Evolutionary conservation across 2,329 filamentous ascomycete genomes (phyloP), one percentile per base, ranked within the genome.

Genomic region (Lanzia echinophila): DNA sequence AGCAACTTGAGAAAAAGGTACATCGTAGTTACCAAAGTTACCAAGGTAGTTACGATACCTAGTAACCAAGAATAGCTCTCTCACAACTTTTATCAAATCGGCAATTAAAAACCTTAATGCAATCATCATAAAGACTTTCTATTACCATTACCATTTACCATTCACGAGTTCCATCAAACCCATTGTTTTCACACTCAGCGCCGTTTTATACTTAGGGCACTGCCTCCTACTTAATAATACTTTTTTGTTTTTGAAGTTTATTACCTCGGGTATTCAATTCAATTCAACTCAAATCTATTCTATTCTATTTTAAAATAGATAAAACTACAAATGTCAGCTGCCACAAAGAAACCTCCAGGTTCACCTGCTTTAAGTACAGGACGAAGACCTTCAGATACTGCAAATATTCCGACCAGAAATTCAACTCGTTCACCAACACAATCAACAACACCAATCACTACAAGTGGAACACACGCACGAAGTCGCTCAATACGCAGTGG

Each of bases 401-500:
- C 62, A 50, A 58, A 13, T 38, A 31, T 20, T 17, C 36, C 45
- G n/a, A 13, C 45, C 13, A 33, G 64, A 58, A 55, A 50, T 41
- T 53, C 62, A 46, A 42, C 57, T 31, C 64, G 64, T 51, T 63
- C 64, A 15, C 62, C 65, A 34, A 58, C 65, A 31, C 58, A 66
- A 50, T 52, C 64, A 17, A 48, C 64, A 36, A 45, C 63, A 39
- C 42, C 65, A 11, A 42, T 60, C 36, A 57, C 60, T 28, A 22
- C 61, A 47, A 67, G 65, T 58, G 63, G 62, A 47, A 22, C 52
- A 33, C 55, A 77, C n/a, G 73, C 76, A 52, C 79, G 85, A 57
- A 83, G 79, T 45, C 80, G 84, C 58, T 89, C 88, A 13, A 74
- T 82, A 57, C 82, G 87, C 64, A 74, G 74, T 33, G 78, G 77